These are phyloP conservation scores for Escallonia herrerae DNA, from an alignment of 129 eudicot species.

Conservation along the genomic window DNA sequence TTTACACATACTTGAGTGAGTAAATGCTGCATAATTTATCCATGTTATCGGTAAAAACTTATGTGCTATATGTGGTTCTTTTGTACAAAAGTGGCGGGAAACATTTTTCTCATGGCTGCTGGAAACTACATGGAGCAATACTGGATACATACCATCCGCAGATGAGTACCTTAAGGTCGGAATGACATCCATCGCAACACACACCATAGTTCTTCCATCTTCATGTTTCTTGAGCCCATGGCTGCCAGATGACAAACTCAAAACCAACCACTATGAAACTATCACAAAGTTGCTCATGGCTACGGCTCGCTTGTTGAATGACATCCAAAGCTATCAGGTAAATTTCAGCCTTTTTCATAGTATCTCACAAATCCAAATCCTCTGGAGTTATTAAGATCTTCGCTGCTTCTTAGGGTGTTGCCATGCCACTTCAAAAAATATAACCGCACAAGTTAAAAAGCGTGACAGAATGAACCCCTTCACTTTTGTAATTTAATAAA, in stretches of 20 bases:
- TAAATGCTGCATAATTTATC: too few relatives aligned
- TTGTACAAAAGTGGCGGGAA: conserved; percentile 46
- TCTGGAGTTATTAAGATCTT: too few relatives aligned
- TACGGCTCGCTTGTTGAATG: conserved; percentile 49
- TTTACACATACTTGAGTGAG: not conserved
- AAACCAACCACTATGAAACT: conserved; percentile 25
- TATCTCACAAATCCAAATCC: too few relatives aligned
- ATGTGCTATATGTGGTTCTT: not conserved
- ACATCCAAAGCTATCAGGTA: conserved; percentile 64
- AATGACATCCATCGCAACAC: conserved; percentile 59
- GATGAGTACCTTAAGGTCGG: conserved; percentile 52
- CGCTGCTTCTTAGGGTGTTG: too few relatives aligned
- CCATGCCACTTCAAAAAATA: too few relatives aligned
- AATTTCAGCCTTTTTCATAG: not conserved
- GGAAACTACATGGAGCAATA: conserved; percentile 55
- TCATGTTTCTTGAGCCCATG: conserved; percentile 33
- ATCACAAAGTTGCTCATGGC: conserved; percentile 55
- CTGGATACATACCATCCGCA: conserved; percentile 42
- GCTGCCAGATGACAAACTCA: conserved; percentile 16
- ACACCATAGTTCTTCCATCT: conserved; percentile 40
- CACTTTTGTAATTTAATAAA: too few relatives aligned
- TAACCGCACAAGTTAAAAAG: too few relatives aligned
- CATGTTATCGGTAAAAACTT: not conserved
- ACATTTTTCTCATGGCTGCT: conserved; percentile 53
- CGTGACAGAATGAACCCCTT: too few relatives aligned